phyloP scores from a whole-genome alignment of 1,284 basidiomycete genomes.

The Ganoderma sp. region DNA sequence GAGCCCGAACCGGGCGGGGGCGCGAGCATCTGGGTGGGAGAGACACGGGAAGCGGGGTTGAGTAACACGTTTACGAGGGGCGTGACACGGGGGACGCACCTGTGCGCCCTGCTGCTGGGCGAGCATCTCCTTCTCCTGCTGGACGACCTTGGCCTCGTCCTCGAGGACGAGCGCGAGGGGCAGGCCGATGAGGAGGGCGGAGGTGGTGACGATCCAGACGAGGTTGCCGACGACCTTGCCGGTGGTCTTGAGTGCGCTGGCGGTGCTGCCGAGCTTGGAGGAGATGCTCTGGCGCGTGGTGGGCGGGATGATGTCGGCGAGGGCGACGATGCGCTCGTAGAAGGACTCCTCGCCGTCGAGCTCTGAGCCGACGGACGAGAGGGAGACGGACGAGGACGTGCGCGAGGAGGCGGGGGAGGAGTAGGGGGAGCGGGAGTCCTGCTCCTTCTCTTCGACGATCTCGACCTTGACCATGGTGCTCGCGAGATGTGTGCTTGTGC shows the following conservation, averaged over 20 bases:
- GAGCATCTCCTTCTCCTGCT: constrained; percentile 94
- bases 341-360: constrained; percentile 80
- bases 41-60: too few relatives aligned
- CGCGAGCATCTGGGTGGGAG: constrained; percentile 62
- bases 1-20: constrained; percentile 49
- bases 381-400: constrained; percentile 69
- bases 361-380: constrained; percentile 78
- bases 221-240: constrained; percentile 83
- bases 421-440: constrained; percentile 64
- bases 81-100: constrained; percentile 26
- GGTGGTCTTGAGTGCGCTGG: constrained; percentile 66
- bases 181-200: constrained; percentile 90
- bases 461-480: constrained; percentile 81
- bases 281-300: constrained; percentile 81
- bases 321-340: constrained; percentile 86
- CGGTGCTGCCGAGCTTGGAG: constrained; percentile 63
- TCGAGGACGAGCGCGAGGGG: constrained; percentile 93
- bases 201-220: constrained; percentile 95
- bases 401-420: constrained; percentile 68
- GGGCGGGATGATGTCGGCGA: constrained; percentile 95
- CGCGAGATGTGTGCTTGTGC: constrained; percentile 17
- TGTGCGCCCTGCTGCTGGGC: constrained; percentile 93
- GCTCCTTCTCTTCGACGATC: constrained; percentile 80
- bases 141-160: constrained; percentile 93
- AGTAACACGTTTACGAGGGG: neutral